Evolutionary conservation across 208 protist genomes (phyloP).

Genomic region (Crithidia thermophila): DNA sequence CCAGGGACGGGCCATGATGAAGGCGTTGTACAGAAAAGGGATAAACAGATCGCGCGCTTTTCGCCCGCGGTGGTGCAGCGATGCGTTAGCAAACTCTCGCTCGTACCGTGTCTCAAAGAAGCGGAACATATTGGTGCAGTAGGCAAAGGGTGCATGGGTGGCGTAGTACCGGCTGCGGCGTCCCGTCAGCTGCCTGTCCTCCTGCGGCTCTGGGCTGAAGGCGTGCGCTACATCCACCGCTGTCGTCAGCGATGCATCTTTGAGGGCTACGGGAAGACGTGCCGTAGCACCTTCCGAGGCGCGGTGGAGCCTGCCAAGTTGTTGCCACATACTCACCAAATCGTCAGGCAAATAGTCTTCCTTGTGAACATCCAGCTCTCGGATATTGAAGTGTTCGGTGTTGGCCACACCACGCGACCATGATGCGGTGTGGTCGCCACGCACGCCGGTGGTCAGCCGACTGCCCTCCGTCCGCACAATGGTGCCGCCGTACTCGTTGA

Average conservation of each 20-base stretch:
- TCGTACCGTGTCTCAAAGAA: conserved; percentile 44
- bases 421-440: not conserved
- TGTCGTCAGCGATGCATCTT: not conserved
- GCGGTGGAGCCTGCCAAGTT: not conserved
- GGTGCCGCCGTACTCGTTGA: conserved; percentile 50
- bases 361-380: conserved; percentile 30
- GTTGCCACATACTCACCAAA: conserved; percentile 20
- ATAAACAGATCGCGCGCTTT: conserved; percentile 37
- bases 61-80: conserved; percentile 32
- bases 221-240: not conserved
- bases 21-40: conserved; percentile 67
- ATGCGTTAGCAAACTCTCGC: conserved; percentile 32
- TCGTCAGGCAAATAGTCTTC: conserved; percentile 29
- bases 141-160: conserved; percentile 63
- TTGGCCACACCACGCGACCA: conserved; percentile 37
- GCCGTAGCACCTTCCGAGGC: not conserved
- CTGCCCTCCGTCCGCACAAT: conserved; percentile 36
- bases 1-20: conserved; percentile 64
- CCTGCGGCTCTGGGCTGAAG: not conserved
- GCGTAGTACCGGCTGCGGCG: conserved; percentile 39
- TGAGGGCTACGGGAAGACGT: not conserved
- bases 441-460: not conserved
- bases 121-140: conserved; percentile 59
- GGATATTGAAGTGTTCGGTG: conserved; percentile 41
- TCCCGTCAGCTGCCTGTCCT: not conserved